Base-by-base conservation (phyloP, 768 basidiomycete genomes). In the Tephrocybe sp. region DNA sequence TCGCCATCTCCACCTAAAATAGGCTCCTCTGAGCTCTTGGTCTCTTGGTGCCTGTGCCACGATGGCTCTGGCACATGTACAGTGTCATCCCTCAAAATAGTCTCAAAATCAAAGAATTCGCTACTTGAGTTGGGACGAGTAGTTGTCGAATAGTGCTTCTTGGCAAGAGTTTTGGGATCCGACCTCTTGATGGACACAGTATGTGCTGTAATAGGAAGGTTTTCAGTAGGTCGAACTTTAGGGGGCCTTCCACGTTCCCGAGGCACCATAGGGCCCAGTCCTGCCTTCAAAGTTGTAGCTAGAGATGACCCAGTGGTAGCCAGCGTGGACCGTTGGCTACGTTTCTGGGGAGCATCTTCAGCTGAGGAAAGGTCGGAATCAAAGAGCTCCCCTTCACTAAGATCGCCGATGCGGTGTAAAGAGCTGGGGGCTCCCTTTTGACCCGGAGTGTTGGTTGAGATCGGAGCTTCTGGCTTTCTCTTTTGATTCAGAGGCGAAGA, bases 71-170 rank as follows among this genome's bases (percentile, higher is more conserved):
- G 33, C 18, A 12, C 24, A 12, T 4, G n/a, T 28, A 4, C n/a
- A n/a, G n/a, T 18, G 41, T 46, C 24, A 24, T 58, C 51, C n/a
- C 55, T 50, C 8, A 32, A 54, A 26, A 62, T 30, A 24, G 36
- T 51, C 30, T 36, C 50, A 17, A 61, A 65, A 50, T 64, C 61
- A 32, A 62, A 60, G 23, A 50, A 57, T 55, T 68, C 65, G 3
- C 59, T 62, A 33, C 52, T 57, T 15, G 61, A 59, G 40, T 58
- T 54, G 3, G 10, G 15, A 20, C 23, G 8, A n/a, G 41, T 21
- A n/a, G 24, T 8, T 26, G 53, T 57, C 4, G 55, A 50, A 21
- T 54, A 48, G 3, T 45, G 32, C 43, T 44, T 49, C 30, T 38
- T 50, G 15, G 17, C 28, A 24, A 37, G 24, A 25, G 39, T 36